These are phyloP conservation scores for Stenogyne calaminthoides DNA, from an alignment of 305 asterid species.

Conservation along the genomic window DNA sequence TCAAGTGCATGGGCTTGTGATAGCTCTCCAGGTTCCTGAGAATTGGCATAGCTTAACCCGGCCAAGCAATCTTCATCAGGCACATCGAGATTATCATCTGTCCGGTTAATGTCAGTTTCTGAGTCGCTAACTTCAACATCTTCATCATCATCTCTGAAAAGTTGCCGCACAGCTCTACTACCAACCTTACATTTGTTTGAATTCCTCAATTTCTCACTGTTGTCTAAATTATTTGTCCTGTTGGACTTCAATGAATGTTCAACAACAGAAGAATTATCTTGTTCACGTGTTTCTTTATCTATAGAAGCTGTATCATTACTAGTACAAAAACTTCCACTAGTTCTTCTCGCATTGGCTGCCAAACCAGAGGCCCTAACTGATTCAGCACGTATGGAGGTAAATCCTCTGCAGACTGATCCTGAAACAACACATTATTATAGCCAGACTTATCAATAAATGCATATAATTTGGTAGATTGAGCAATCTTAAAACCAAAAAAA, in stretches of 20 bases:
- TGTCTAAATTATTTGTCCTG: slow-evolving; percentile 36
- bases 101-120: slow-evolving; percentile 38
- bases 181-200: slow-evolving; percentile 43
- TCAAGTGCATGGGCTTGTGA: slow-evolving; percentile 91
- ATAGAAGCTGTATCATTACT: slow-evolving; percentile 41
- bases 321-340: slow-evolving; percentile 33
- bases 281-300: slow-evolving; percentile 37
- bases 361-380: slow-evolving; percentile 82
- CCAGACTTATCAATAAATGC: slow-evolving; percentile 14
- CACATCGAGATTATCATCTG: slow-evolving; percentile 33
- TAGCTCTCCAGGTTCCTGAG: slow-evolving; percentile 94
- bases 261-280: slow-evolving; percentile 31
- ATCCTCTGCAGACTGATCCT: slow-evolving; percentile 54
- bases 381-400: slow-evolving; percentile 73
- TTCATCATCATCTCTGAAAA: slow-evolving; percentile 58
- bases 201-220: slow-evolving; percentile 33
- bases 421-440: slow-evolving; percentile 38
- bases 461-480: neutral
- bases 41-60: slow-evolving; percentile 77
- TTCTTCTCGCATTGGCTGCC: slow-evolving; percentile 57
- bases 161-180: slow-evolving; percentile 70
- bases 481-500: slow-evolving; percentile 13
- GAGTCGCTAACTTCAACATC: slow-evolving; percentile 37
- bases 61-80: slow-evolving; percentile 53
- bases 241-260: slow-evolving; percentile 33